A percentile compares a stretch with the other conserved stretches of the same genome.
These are phyloP conservation scores for Blastobotrys illinoisensis DNA, from an alignment of 1,139 yeast species.

Conservation along the genomic window DNA sequence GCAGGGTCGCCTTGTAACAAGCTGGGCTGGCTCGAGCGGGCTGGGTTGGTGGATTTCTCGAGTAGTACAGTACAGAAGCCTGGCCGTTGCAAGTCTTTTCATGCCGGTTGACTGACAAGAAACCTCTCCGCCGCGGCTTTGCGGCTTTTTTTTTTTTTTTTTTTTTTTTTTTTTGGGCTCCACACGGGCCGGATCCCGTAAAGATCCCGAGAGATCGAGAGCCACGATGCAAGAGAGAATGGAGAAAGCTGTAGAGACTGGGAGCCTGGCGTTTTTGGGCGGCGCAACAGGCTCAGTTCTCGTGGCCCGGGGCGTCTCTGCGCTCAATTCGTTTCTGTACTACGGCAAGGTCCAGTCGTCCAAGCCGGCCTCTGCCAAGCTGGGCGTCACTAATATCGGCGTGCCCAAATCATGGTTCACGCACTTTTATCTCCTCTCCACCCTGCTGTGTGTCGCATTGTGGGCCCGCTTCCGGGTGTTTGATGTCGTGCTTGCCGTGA, in stretches of 20 bases:
- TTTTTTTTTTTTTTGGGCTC: neutral
- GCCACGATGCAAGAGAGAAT: neutral
- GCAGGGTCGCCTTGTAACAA: too few relatives aligned
- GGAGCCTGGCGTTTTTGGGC: neutral
- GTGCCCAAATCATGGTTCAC: constrained; percentile 46
- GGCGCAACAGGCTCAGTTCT: constrained; percentile 20
- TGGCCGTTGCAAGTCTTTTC: too few relatives aligned
- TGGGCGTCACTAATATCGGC: constrained; percentile 22
- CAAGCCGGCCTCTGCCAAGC: constrained; percentile 19
- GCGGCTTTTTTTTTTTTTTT: neutral
- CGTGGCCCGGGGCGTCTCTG: constrained; percentile 25
- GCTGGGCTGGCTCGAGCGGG: too few relatives aligned
- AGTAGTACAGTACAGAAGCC: neutral
- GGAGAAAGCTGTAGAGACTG: neutral
- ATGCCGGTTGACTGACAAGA: neutral
- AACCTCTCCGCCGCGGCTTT: neutral
- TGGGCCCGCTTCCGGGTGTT: constrained; percentile 8
- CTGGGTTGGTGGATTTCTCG: neutral
- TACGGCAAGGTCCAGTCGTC: constrained; percentile 26
- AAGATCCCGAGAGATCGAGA: neutral
- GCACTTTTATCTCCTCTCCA: constrained; percentile 39
- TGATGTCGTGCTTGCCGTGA: constrained; percentile 29
- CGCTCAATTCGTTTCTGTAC: constrained; percentile 17
- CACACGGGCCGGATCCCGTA: neutral
- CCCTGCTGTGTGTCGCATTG: constrained; percentile 15